Base-by-base conservation (phyloP, 148 eudicot species). In the Persicaria tinctoria region DNA sequence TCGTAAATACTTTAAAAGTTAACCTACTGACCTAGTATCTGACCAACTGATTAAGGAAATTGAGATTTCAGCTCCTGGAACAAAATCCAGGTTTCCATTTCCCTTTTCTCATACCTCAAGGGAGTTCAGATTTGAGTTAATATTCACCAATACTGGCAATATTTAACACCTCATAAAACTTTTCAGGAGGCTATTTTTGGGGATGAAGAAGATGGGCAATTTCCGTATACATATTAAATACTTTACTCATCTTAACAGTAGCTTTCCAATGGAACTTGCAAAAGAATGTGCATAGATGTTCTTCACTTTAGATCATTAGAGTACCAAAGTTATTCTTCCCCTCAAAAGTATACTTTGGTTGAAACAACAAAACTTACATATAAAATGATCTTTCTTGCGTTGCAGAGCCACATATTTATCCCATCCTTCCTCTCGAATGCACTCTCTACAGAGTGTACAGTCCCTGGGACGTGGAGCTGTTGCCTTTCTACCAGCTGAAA, bases 381-480 rank as follows among this genome's bases (percentile, higher is more conserved):
- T 92, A 80, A 94, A 92, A 81, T 92, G 98, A 81, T 92, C 90
- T 84, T 81, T 94, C 79, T 87, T 91, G 51, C 96, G 91, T 54
- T 87, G 85, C 71, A 94, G 75, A 41, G 89, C 90, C 57, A 94
- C 89, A 76, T 73, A 70, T 76, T 92, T 75, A 44, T 89, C 91
- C 97, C 90, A 91, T 47, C 84, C 96, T 79, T 85, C 93, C 74
- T 73, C 92, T 74, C 87, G 82, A 74, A 94, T 84, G 87, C 98
- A 94, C 79, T 94, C 97, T 80, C 92, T 85, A 73, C 98, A 94
- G 6, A 94, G 88, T 20, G 97, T 94, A 83, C 98, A 94, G 62
- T 79, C 83, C 75, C 98, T 84, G 78, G 96, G 93, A 73, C 87
- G 81, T 72, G 88, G 60, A 75, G 80, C 98, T 51, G 86, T 84